Base-by-base conservation (phyloP, 768 basidiomycete species). In the Agaricus sinodeliciosus region DNA sequence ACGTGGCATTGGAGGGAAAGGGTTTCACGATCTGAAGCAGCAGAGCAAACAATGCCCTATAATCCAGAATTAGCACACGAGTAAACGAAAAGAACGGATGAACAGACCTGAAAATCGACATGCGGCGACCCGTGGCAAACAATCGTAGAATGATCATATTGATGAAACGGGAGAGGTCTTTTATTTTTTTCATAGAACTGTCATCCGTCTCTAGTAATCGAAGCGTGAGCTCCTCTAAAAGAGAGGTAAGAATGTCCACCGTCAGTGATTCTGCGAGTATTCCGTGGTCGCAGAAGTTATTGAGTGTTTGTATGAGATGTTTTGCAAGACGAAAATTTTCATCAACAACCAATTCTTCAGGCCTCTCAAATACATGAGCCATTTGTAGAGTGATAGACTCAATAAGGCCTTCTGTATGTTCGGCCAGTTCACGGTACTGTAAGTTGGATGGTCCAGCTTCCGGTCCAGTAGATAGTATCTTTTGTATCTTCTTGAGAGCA, bases 131-230 rank as follows among this genome's bases (percentile, higher is more conserved):
- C 9, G 92, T 93, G 31, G 92, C 88, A 71, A 99, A 95, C 50
- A 96, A 67, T 28, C 94, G 86, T 53, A 99, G 73, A 56, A 98
- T 87, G 54, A 98, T 94, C 90, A 97, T 94, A 68, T 99, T 99
- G 70, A 99, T 94, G 68, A 96, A 98, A 46, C 90, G 83, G 4
- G 93, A 94, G 54, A 98, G 64, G 64, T 98, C 96, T 64, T 94
- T 92, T 39, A 96, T 82, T 63, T 92, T 87, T 65, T 81, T 82
- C 43, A 88, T 79, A 13, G 76, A 68, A 58, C 84, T 91, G 60
- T 94, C 90, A 63, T 98, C 95, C 26, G 95, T 97, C 65, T 96
- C 90, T 16, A 99, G 78, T 18, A 99, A 78, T 6, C 95, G 85
- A 35, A 91, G 68, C 0, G 95, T 95, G 59, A 99, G 71, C 68